A percentile compares a stretch with the other conserved stretches of the same genome.
These are phyloP conservation scores for Aeschynomene evenia DNA, from an alignment of 306 rosid species.

Conservation along the genomic window DNA sequence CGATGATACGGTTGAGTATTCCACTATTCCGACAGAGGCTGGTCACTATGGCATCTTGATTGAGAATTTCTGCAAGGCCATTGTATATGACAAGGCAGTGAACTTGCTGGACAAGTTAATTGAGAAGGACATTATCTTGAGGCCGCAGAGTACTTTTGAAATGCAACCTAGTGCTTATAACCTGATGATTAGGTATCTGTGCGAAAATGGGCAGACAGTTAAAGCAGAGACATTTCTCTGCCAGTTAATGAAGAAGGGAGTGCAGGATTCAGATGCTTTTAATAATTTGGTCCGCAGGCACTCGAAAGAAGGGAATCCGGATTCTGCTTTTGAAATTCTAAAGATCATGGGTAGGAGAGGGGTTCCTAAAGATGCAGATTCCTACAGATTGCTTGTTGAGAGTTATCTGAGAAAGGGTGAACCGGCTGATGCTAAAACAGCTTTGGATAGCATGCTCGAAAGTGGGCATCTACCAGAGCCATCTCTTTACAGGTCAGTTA, in stretches of 20 bases:
- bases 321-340: slow-evolving; percentile 75
- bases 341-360: slow-evolving; percentile 87
- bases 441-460: slow-evolving; percentile 87
- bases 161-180: slow-evolving; percentile 79
- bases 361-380: slow-evolving; percentile 66
- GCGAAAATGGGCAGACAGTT: slow-evolving; percentile 64
- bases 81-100: slow-evolving; percentile 61
- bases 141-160: slow-evolving; percentile 61
- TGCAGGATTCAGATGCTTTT: slow-evolving; percentile 68
- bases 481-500: slow-evolving; percentile 61
- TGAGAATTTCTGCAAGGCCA: slow-evolving; percentile 78
- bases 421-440: slow-evolving; percentile 84
- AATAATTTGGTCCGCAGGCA: slow-evolving; percentile 77
- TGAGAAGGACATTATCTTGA: slow-evolving; percentile 73
- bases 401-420: slow-evolving; percentile 85
- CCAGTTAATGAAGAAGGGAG: slow-evolving; percentile 84
- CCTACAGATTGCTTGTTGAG: slow-evolving; percentile 67
- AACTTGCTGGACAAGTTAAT: slow-evolving; percentile 73
- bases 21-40: slow-evolving; percentile 85
- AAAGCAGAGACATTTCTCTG: slow-evolving; percentile 80
- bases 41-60: slow-evolving; percentile 85
- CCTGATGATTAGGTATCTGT: slow-evolving; percentile 66
- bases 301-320: slow-evolving; percentile 86
- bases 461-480: slow-evolving; percentile 73
- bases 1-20: slow-evolving; percentile 76